Conservation (phyloP, 164 flowering plant genomes). For the Vitis rotundifolia region DNA sequence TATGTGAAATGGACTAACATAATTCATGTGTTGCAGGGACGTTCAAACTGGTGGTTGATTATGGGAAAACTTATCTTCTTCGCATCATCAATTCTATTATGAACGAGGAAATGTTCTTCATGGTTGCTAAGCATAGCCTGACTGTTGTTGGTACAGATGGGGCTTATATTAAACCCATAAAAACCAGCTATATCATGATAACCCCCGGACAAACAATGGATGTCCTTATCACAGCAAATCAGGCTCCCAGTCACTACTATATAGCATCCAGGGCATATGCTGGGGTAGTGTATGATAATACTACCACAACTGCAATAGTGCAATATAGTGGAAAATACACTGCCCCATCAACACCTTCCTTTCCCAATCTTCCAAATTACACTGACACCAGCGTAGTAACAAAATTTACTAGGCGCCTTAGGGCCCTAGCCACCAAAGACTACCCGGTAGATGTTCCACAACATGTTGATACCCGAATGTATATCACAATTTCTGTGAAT, state of each 20-base stretch:
- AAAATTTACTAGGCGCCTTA: conserved; percentile 9
- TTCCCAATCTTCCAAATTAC: conserved; percentile 19
- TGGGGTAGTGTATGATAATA: not conserved
- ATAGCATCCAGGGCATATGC: conserved; percentile 13
- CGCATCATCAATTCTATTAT: conserved; percentile 21
- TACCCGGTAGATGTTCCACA: conserved; percentile 9
- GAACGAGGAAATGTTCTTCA: conserved; percentile 19
- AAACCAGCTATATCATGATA: conserved; percentile 10
- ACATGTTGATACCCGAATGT: not conserved
- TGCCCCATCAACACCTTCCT: not conserved
- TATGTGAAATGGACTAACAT: too few species aligned
- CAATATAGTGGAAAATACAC: conserved; percentile 9
- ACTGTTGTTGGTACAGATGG: conserved; percentile 17
- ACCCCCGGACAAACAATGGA: conserved; percentile 30
- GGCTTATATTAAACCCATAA: conserved; percentile 18
- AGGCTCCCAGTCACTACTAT: conserved; percentile 15
- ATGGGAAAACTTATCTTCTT: conserved; percentile 22
- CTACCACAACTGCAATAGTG: not conserved
- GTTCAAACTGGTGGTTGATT: not conserved
- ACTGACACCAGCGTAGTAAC: conserved; percentile 17
- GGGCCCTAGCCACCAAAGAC: conserved; percentile 17
- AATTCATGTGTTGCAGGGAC: too few species aligned
- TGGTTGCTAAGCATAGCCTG: conserved; percentile 13
- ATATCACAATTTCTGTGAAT: conserved; percentile 14
- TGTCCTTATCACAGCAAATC: conserved; percentile 20